These are phyloP conservation scores for Backusella luteola DNA, from an alignment of 192 early-diverging fungal species.

Conservation along the genomic window DNA sequence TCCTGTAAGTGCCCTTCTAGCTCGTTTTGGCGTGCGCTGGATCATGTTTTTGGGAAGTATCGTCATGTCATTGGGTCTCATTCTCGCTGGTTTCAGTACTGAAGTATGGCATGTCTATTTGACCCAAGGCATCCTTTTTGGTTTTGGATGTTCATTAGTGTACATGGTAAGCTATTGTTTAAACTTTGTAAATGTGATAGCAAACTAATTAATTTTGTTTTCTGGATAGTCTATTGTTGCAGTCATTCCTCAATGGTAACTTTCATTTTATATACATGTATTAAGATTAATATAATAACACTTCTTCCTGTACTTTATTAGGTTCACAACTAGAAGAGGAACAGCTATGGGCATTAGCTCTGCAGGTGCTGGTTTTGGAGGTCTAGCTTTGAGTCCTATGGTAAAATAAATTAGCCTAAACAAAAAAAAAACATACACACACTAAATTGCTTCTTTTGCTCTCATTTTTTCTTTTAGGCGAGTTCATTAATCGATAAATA, in stretches of 20 bases:
- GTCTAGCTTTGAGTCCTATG: conserved; percentile 34
- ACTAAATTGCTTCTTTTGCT: not conserved
- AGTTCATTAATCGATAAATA: conserved; percentile 46
- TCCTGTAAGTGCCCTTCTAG: conserved; percentile 3
- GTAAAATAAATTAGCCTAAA: conserved; percentile 17
- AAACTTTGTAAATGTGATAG: not conserved
- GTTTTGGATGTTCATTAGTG: conserved; percentile 41
- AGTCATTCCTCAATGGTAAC: conserved; percentile 55
- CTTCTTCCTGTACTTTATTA: not conserved
- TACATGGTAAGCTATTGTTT: conserved; percentile 17
- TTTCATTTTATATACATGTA: not conserved
- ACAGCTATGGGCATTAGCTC: conserved; percentile 56
- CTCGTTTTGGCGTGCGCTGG: conserved; percentile 3
- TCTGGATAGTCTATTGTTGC: conserved; percentile 16
- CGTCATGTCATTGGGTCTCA: conserved; percentile 21
- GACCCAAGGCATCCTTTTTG: conserved; percentile 59
- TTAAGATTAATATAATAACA: not conserved
- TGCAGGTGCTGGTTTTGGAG: conserved; percentile 71
- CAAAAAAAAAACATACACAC: not conserved
- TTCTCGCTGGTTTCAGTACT: conserved; percentile 24
- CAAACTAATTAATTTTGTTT: not conserved
- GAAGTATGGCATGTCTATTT: conserved; percentile 62
- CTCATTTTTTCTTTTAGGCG: not conserved
- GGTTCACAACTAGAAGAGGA: conserved; percentile 48
- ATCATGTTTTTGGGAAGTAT: conserved; percentile 22